Conservation (phyloP, 2,329 filamentous ascomycete genomes). For the Pseudogymnoascus sp. region DNA sequence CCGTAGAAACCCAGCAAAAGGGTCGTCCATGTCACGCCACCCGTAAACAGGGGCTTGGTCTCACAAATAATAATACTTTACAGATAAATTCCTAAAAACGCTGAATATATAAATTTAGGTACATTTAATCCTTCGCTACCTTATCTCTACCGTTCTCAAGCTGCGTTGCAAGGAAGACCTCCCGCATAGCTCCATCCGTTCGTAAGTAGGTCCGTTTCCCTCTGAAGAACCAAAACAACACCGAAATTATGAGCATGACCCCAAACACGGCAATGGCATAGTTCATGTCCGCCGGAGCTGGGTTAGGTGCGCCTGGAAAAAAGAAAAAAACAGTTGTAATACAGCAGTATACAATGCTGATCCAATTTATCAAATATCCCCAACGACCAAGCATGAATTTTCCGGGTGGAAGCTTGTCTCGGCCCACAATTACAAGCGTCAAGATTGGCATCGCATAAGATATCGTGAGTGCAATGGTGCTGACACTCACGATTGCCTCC, state of each 20-base stretch:
- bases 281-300: conserved; percentile 45
- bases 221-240: conserved; percentile 44
- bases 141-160: conserved; percentile 5
- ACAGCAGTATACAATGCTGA: conserved; percentile 44
- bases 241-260: conserved; percentile 43
- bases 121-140: neutral
- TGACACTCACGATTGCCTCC: conserved; percentile 47
- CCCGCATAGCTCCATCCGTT: conserved; percentile 11
- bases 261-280: conserved; percentile 51
- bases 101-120: neutral
- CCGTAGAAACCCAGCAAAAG: no score
- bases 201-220: conserved; percentile 25
- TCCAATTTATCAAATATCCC: conserved; percentile 40
- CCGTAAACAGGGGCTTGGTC: no score
- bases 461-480: conserved; percentile 49
- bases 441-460: conserved; percentile 45
- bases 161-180: conserved; percentile 12
- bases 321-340: conserved; percentile 50
- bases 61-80: neutral
- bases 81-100: neutral
- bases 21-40: no score
- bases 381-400: conserved; percentile 39
- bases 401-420: conserved; percentile 43
- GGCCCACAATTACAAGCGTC: conserved; percentile 41
- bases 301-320: conserved; percentile 41